Conservation (phyloP, 192 early-diverging fungal species). For the Podochytrium sp. region DNA sequence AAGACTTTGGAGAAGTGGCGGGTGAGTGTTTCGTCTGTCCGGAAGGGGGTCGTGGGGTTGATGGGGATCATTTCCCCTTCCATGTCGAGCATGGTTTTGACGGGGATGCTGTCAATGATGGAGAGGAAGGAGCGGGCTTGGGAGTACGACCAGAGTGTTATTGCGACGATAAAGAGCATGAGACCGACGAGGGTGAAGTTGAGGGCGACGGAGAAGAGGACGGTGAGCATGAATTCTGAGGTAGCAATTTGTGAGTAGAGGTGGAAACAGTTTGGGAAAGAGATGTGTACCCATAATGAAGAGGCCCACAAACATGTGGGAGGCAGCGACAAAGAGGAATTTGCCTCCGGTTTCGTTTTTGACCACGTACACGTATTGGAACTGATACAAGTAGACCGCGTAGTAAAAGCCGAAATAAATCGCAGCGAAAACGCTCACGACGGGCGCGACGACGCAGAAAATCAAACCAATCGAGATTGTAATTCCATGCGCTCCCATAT, state of each 20-base stretch:
- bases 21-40: neutral
- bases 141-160: conserved; percentile 54
- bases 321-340: conserved; percentile 40
- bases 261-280: neutral
- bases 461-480: conserved; percentile 63
- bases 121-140: conserved; percentile 63
- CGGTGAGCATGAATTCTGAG: conserved; percentile 69
- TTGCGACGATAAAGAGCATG: conserved; percentile 41
- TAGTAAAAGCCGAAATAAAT: conserved; percentile 77
- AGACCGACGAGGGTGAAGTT: conserved; percentile 51
- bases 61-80: too few species aligned
- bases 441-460: conserved; percentile 78
- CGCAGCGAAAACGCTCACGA: conserved; percentile 74
- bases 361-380: conserved; percentile 63
- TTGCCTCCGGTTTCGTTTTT: conserved; percentile 37
- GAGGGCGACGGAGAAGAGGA: conserved; percentile 67
- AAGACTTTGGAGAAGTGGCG: too few species aligned
- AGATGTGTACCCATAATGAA: conserved; percentile 54
- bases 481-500: conserved; percentile 40
- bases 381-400: conserved; percentile 82
- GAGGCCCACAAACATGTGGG: conserved; percentile 45
- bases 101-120: conserved; percentile 46
- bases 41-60: neutral
- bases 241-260: neutral
- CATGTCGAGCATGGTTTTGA: conserved; percentile 36